These are phyloP conservation scores for Marchantia paleacea DNA, from an alignment of 225 moss, liverwort and hornwort genomes.

Conservation along the genomic window DNA sequence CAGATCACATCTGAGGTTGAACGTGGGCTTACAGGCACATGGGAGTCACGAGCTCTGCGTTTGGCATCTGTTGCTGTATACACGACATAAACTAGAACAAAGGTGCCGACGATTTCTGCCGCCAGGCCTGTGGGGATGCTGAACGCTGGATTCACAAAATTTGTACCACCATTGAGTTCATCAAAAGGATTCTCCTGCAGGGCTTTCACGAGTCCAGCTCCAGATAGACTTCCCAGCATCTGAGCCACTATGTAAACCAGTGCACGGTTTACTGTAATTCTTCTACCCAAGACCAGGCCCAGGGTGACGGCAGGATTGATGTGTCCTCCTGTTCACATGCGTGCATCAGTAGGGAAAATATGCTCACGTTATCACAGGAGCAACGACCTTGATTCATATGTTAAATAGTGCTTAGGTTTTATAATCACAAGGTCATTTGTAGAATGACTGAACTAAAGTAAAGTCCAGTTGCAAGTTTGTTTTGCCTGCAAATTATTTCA, in stretches of 20 bases:
- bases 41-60: constrained; percentile 36
- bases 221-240: constrained; percentile 28
- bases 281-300: constrained; percentile 26
- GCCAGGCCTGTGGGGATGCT: constrained; percentile 32
- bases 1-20: background rate
- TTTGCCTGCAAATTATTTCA: no score
- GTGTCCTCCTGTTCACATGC: constrained; percentile 32
- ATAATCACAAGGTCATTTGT: no score
- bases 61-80: constrained; percentile 38
- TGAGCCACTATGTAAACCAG: constrained; percentile 33
- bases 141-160: constrained; percentile 31
- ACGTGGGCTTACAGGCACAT: constrained; percentile 28
- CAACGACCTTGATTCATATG: no score
- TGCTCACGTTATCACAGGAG: no score
- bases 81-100: constrained; percentile 40
- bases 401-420: no score
- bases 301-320: constrained; percentile 45
- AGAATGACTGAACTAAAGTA: no score
- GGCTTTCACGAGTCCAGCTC: constrained; percentile 41
- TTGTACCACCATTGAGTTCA: constrained; percentile 31
- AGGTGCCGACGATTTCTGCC: constrained; percentile 42
- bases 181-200: constrained; percentile 34
- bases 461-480: no score
- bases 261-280: constrained; percentile 24
- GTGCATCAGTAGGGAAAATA: no score